A percentile compares a stretch with the other conserved stretches of the same genome.
Conservation (phyloP, 305 asterid species). For the Salvia sclarea region DNA sequence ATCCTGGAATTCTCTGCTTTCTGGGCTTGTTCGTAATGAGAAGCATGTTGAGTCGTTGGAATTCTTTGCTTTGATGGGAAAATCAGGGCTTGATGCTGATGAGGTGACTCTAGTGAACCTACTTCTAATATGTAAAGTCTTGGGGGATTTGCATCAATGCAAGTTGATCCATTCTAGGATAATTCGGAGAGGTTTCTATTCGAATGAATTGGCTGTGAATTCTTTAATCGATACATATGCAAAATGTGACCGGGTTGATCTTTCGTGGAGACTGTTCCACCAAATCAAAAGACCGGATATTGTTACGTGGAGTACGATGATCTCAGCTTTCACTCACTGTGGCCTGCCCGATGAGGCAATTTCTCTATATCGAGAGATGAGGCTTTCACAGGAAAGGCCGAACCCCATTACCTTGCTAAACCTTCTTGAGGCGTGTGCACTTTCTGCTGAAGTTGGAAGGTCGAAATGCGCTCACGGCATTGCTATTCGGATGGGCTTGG, state of each 20-base stretch:
- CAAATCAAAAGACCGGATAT: conserved; percentile 55
- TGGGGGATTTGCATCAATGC: conserved; percentile 53
- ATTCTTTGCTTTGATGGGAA: conserved; percentile 56
- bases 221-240: conserved; percentile 78
- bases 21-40: conserved; percentile 66
- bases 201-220: conserved; percentile 67
- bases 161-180: conserved; percentile 62
- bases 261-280: conserved; percentile 60
- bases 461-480: conserved; percentile 73
- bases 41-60: conserved; percentile 58
- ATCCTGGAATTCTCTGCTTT: conserved; percentile 82
- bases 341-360: conserved; percentile 82
- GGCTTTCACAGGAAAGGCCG: conserved; percentile 39
- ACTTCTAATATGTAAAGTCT: conserved; percentile 59
- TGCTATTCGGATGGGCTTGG: conserved; percentile 65
- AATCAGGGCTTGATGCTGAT: conserved; percentile 56
- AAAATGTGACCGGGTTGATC: conserved; percentile 55
- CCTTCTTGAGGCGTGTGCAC: conserved; percentile 81
- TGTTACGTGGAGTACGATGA: conserved; percentile 93
- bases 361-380: conserved; percentile 59
- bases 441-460: conserved; percentile 58
- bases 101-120: conserved; percentile 77
- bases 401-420: conserved; percentile 60
- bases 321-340: conserved; percentile 71
- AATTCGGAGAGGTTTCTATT: conserved; percentile 51